Percentiles rank a stretch among this genome's conserved stretches.
phyloP scores from a whole-genome alignment of 2,329 filamentous ascomycete species.

The Aspergillus eucalypticola region DNA sequence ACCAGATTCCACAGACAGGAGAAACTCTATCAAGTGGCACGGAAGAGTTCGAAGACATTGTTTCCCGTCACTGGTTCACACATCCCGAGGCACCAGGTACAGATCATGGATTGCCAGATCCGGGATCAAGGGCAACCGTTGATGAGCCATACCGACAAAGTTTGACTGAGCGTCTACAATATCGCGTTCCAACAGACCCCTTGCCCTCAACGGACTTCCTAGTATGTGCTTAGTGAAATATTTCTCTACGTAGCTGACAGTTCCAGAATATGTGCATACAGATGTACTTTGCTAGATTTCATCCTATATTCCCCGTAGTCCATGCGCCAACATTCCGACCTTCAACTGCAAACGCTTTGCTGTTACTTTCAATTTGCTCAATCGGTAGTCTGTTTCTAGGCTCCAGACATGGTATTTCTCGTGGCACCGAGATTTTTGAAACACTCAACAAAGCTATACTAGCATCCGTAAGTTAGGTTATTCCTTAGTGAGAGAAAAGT shows the following conservation, averaged over 20 bases:
- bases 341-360: constrained; percentile 28
- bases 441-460: constrained; percentile 20
- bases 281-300: constrained; percentile 2
- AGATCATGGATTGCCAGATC: background rate
- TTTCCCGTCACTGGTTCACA: constrained; percentile 1
- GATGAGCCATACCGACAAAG: constrained; percentile 2
- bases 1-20: background rate
- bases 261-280: constrained; percentile 10
- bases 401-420: constrained; percentile 27
- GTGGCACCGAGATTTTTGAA: constrained; percentile 31
- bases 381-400: constrained; percentile 39
- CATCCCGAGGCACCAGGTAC: background rate
- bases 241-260: background rate
- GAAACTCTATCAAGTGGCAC: background rate
- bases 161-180: constrained; percentile 1
- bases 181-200: background rate
- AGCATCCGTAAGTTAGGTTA: background rate
- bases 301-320: constrained; percentile 4
- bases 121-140: background rate
- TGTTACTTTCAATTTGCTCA: constrained; percentile 40
- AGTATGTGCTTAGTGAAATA: background rate
- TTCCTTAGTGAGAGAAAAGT: background rate
- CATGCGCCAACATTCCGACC: constrained; percentile 17
- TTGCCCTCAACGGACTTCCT: constrained; percentile 7
- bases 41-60: background rate